phyloP scores from a whole-genome alignment of 495 filamentous ascomycete species.

The Echria macrotheca region DNA sequence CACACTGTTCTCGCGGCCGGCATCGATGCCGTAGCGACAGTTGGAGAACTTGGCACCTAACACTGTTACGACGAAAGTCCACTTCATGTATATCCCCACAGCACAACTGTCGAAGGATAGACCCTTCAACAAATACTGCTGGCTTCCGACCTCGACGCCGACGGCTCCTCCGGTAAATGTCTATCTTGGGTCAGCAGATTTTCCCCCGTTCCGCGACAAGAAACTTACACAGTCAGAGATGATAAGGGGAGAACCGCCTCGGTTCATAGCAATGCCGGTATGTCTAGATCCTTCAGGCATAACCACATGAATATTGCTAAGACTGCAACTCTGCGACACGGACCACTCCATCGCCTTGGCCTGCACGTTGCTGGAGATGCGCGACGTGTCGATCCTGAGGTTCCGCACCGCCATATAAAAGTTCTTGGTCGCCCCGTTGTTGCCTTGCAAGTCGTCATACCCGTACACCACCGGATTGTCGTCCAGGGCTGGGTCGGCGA shows the following conservation, averaged over 20 bases:
- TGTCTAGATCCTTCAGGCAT: constrained; percentile 46
- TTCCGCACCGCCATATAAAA: constrained; percentile 74
- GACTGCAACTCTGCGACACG: constrained; percentile 55
- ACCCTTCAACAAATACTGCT: constrained; percentile 50
- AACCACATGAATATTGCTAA: constrained; percentile 58
- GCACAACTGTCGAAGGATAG: constrained; percentile 38
- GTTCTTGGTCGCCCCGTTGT: constrained; percentile 58
- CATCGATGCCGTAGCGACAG: constrained; percentile 52
- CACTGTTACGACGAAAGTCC: constrained; percentile 17
- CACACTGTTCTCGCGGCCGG: constrained; percentile 33
- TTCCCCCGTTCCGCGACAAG: not conserved
- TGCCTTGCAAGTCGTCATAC: constrained; percentile 45
- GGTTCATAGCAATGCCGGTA: constrained; percentile 35
- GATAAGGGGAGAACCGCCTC: constrained; percentile 38
- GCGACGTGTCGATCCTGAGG: constrained; percentile 63
- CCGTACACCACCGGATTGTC: constrained; percentile 18
- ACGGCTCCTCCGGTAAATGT: constrained; percentile 44
- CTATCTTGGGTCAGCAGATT: constrained; percentile 14
- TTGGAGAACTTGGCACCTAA: constrained; percentile 41
- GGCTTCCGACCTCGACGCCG: constrained; percentile 43
- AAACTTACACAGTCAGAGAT: constrained; percentile 45
- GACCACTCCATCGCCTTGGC: constrained; percentile 58
- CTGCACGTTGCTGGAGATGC: constrained; percentile 28
- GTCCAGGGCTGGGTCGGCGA: constrained; percentile 45
- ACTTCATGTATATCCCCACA: constrained; percentile 19